phyloP scores from a whole-genome alignment of 1,284 basidiomycete genomes.

The Sphagnurus paluster region DNA sequence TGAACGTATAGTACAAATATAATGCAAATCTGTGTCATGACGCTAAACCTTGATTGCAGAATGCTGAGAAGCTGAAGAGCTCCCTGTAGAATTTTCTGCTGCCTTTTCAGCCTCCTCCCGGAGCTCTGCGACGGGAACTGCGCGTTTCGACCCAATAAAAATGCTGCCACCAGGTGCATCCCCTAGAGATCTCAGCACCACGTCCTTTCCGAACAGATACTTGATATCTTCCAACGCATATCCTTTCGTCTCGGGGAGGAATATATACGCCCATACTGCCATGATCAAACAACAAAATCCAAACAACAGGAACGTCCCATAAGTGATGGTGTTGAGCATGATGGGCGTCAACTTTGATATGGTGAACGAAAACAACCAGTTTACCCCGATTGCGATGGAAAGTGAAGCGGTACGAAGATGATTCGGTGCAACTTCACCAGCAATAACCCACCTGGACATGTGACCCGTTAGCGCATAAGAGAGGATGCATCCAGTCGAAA shows the following conservation, averaged over 20 bases:
- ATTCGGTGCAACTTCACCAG: constrained; percentile 50
- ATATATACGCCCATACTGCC: constrained; percentile 45
- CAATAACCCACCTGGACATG: constrained; percentile 39
- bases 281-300: constrained; percentile 47
- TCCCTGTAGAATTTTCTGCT: background rate
- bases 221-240: constrained; percentile 48
- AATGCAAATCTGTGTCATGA: no score
- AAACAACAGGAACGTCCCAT: constrained; percentile 54
- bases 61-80: constrained; percentile 1
- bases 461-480: background rate
- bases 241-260: constrained; percentile 47
- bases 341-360: constrained; percentile 52
- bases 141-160: constrained; percentile 35
- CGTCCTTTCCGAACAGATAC: constrained; percentile 44
- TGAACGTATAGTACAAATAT: no score
- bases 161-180: constrained; percentile 47
- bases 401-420: constrained; percentile 44
- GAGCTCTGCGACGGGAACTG: constrained; percentile 20
- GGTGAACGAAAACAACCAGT: constrained; percentile 50
- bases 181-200: constrained; percentile 40
- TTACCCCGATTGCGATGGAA: constrained; percentile 43
- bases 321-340: constrained; percentile 47
- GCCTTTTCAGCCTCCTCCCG: constrained; percentile 1
- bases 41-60: background rate
- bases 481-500: background rate